Evolutionary conservation across 2,329 filamentous ascomycete species (phyloP).

Genomic region (Phoma herbarum): DNA sequence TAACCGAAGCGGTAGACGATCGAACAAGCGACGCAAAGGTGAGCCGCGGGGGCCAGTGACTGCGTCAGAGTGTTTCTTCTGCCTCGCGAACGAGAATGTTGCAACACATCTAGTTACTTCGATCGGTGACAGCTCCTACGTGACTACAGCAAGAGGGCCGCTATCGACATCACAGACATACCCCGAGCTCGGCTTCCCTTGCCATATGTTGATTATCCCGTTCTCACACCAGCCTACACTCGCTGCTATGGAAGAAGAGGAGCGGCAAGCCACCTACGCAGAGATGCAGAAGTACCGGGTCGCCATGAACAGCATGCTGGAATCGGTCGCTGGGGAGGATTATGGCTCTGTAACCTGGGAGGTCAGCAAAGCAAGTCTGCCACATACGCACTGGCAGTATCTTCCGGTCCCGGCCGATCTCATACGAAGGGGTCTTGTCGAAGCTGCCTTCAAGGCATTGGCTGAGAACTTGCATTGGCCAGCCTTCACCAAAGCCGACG

Average conservation of each 20-base stretch:
- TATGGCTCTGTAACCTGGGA: conserved; percentile 92
- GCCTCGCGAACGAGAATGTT: conserved; percentile 84
- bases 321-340: conserved; percentile 57
- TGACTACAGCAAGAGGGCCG: conserved; percentile 92
- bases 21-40: conserved; percentile 51
- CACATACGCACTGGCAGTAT: conserved; percentile 95
- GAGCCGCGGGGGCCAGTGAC: conserved; percentile 48
- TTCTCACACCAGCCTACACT: conserved; percentile 83
- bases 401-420: conserved; percentile 76
- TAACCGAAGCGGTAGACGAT: conserved; percentile 48
- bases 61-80: conserved; percentile 92
- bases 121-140: conserved; percentile 85
- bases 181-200: conserved; percentile 75
- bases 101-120: conserved; percentile 89
- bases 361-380: conserved; percentile 80
- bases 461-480: conserved; percentile 77
- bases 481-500: conserved; percentile 56
- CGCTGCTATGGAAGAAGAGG: conserved; percentile 68
- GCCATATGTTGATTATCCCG: conserved; percentile 91
- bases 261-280: conserved; percentile 67
- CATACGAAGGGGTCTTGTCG: conserved; percentile 76
- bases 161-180: conserved; percentile 78
- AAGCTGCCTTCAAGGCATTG: conserved; percentile 87
- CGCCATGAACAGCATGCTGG: conserved; percentile 81
- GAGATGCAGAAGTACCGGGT: conserved; percentile 88